Evolutionary conservation across 768 basidiomycete genomes (phyloP), one percentile per base, ranked within the genome.

Genomic region (Stropharia rugosoannulata): DNA sequence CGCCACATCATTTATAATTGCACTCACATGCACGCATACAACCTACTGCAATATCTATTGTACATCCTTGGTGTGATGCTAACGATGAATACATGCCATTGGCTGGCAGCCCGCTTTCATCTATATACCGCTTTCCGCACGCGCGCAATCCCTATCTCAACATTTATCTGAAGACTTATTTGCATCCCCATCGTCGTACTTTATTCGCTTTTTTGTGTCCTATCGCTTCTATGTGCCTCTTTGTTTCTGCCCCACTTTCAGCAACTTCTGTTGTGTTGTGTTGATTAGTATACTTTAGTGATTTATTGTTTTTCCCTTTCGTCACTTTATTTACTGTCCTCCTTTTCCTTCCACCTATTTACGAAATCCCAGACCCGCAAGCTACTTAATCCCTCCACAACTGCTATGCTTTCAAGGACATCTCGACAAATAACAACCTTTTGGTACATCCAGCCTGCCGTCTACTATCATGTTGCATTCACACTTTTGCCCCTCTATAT

Each of bases 211-310:
- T 59, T 61, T 64, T 40, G 57, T 42, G 57, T 42, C 51, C 39
- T 53, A 42, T 48, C 54, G 52, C 44, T 41, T 46, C 44, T 54
- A 37, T 51, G 55, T 53, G 53, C 49, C 46, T 62, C 55, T 46
- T 59, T 39, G 58, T 54, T 37, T 51, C 45, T 57, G 55, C 43
- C 54, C 59, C 55, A 57, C 52, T 62, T 49, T 56, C 56, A 62
- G 65, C 63, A 64, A 60, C 46, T 61, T 62, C 62, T 60, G 29
- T 32, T 63, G 61, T 63, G 61, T 67, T 62, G 63, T 63, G 61
- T 60, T 58, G 59, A 58, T 40, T 62, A 62, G 61, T 61, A 56
- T 58, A 57, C 55, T 51, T 57, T 41, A 27, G 27, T 46, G 22
- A 15, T 22, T 46, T 46, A 27, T 27, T 46, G 13, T 27, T 22